phyloP scores from a whole-genome alignment of 2,329 filamentous ascomycete species.

The Volutella citrinella region DNA sequence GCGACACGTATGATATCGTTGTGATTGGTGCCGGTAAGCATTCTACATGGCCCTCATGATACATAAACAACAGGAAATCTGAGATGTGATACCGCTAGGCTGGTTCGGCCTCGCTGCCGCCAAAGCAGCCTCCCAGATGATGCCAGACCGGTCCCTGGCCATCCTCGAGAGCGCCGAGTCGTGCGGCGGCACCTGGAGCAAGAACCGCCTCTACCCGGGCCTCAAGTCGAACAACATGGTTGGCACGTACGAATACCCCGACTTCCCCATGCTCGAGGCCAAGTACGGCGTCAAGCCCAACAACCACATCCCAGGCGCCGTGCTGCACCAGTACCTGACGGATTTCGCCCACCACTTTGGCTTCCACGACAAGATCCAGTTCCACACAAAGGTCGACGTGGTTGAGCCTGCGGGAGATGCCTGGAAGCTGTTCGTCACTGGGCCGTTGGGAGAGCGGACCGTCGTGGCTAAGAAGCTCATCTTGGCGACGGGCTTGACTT shows the following conservation, averaged over 20 bases:
- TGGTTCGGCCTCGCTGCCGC: constrained; percentile 51
- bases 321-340: constrained; percentile 36
- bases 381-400: constrained; percentile 48
- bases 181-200: constrained; percentile 60
- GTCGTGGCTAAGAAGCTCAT: constrained; percentile 39
- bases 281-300: constrained; percentile 37
- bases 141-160: constrained; percentile 43
- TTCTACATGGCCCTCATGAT: no score
- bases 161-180: constrained; percentile 49
- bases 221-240: constrained; percentile 63
- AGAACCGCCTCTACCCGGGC: constrained; percentile 55
- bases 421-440: constrained; percentile 17
- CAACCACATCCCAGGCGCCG: constrained; percentile 34
- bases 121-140: constrained; percentile 49
- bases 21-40: constrained; percentile 22
- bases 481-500: constrained; percentile 49
- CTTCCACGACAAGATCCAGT: constrained; percentile 44
- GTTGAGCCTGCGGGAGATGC: constrained; percentile 27
- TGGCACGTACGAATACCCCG: constrained; percentile 61
- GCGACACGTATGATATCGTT: constrained; percentile 19
- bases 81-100: constrained; percentile 23
- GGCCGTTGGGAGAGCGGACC: background rate
- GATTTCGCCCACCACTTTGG: constrained; percentile 42
- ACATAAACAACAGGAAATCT: no score
- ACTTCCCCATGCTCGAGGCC: constrained; percentile 56